Evolutionary conservation across 164 flowering plant species (phyloP).

Genomic region (Tetrastigma voinierianum): DNA sequence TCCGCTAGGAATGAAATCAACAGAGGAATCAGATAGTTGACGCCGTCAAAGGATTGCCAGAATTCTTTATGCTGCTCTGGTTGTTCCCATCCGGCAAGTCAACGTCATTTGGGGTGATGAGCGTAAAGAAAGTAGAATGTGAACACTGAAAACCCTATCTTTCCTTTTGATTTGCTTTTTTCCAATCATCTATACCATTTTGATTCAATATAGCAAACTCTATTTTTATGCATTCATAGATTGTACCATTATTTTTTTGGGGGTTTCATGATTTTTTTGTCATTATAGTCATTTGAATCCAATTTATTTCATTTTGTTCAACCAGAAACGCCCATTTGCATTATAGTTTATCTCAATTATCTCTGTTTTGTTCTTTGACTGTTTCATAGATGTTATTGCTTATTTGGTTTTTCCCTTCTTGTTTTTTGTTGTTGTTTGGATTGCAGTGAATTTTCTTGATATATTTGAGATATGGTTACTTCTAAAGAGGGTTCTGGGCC

Average conservation of each 20-base stretch:
- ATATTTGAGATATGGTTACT: constrained; percentile 94
- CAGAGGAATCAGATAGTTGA: constrained; percentile 98
- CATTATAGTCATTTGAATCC: background rate
- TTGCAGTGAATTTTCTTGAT: constrained; percentile 87
- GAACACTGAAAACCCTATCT: background rate
- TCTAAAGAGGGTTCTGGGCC: constrained; percentile 73
- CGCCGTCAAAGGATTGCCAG: constrained; percentile 95
- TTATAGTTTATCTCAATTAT: background rate
- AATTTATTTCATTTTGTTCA: background rate
- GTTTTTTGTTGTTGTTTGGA: background rate
- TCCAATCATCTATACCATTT: background rate
- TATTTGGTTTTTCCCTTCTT: background rate
- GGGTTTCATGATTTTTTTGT: too few species aligned
- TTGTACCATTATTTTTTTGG: too few species aligned
- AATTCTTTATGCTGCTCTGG: constrained; percentile 89
- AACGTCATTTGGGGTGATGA: constrained; percentile 96
- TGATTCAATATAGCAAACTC: background rate
- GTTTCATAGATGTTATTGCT: background rate
- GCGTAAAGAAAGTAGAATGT: constrained; percentile 56
- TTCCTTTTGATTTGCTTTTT: background rate
- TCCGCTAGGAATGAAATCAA: constrained; percentile 95
- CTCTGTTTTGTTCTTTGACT: background rate
- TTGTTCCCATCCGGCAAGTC: constrained; percentile 90
- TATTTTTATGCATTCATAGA: background rate
- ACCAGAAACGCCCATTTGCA: background rate